Base-by-base conservation (phyloP, 139 green algal genomes). In the Picochlorum sp. region DNA sequence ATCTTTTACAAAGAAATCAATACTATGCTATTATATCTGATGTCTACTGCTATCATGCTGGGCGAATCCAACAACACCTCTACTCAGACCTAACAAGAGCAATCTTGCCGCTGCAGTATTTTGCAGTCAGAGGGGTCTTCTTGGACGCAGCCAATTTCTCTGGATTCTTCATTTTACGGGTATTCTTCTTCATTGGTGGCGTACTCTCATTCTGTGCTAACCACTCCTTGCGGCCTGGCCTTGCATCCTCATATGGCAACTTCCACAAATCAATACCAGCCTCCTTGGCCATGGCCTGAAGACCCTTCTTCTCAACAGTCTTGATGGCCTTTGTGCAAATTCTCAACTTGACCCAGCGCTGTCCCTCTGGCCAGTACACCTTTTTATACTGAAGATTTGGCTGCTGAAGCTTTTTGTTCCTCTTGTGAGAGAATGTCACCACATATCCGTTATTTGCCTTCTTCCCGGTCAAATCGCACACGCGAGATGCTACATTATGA, bases 391-490 rank as follows among this genome's bases (percentile, higher is more conserved):
- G 87, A 49, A 99, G 81, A 84, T 99, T 99, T 44, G 80, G 79
- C 60, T 94, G 71, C 78, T 99, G 94, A 77, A 91, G 84, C 71
- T 94, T 94, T 77, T 94, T 91, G 80, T 86, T 96, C 59, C 93
- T 83, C 78, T 96, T 96, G 85, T 97, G 92, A 13, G 91, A 97
- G 81, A 98, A 98, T 51, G 85, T 94, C 6, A 99, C 88, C 4
- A 73, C 66, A 73, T 95, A 95, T 30, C 86, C 94, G 73, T 99
- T 99, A 86, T 99, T 99, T 62, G 83, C 79, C 73, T 88, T 92
- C 77, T 91, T 92, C 66, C 91, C 93, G 5, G 93, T 95, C 11
- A 96, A 78, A 37, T 92, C 67, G 71, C 88, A 98, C 54, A 83
- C 72, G 58, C 88, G 77, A 49, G 66, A 65, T 45, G 66, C 71